These are phyloP conservation scores for Russula compacta DNA, from an alignment of 768 basidiomycete species.

Conservation along the genomic window DNA sequence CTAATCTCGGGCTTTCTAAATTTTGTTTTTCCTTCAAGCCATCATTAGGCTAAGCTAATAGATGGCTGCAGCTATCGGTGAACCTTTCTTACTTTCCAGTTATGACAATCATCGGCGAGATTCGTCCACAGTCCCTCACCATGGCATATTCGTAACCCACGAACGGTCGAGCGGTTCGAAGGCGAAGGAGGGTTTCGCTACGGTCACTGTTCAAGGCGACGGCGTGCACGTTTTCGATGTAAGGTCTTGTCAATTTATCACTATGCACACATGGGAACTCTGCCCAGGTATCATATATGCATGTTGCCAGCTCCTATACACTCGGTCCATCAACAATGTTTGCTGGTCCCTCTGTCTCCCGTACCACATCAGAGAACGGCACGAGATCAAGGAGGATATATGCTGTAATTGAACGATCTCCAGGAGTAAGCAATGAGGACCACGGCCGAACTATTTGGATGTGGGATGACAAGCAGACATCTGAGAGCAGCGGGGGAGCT, in stretches of 20 bases:
- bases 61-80: slow-evolving; percentile 15
- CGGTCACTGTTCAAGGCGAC: slow-evolving; percentile 61
- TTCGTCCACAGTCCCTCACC: not conserved
- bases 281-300: slow-evolving; percentile 14
- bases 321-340: slow-evolving; percentile 20
- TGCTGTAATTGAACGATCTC: slow-evolving; percentile 6
- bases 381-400: slow-evolving; percentile 15
- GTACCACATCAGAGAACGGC: slow-evolving; percentile 2
- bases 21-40: not conserved
- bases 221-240: slow-evolving; percentile 73
- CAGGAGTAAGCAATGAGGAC: slow-evolving; percentile 3
- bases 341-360: slow-evolving; percentile 18
- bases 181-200: slow-evolving; percentile 45
- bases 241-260: slow-evolving; percentile 21
- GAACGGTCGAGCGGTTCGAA: slow-evolving; percentile 25
- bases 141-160: slow-evolving; percentile 30
- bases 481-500: slow-evolving; percentile 29
- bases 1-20: not conserved
- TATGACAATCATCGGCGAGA: slow-evolving; percentile 11
- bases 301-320: slow-evolving; percentile 13
- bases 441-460: slow-evolving; percentile 17
- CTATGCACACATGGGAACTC: not conserved
- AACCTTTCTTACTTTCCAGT: slow-evolving; percentile 17
- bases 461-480: slow-evolving; percentile 16
- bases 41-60: not conserved